phyloP scores from a whole-genome alignment of 305 asterid genomes.

The Stenogyne calaminthoides region DNA sequence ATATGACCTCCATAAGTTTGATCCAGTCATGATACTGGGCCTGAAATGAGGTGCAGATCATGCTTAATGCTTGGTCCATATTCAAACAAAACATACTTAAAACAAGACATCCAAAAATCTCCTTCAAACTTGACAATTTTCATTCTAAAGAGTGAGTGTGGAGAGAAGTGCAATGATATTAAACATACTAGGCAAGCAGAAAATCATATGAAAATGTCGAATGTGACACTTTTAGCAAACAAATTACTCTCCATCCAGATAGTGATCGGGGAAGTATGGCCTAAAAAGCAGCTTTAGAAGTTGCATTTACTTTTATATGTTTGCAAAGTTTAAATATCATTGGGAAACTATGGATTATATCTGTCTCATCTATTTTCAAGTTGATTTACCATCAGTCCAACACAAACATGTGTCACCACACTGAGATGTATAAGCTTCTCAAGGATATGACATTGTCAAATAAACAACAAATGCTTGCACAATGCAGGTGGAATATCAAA shows the following conservation, averaged over 20 bases:
- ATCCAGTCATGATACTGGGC: conserved; percentile 99
- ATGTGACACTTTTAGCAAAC: conserved; percentile 5
- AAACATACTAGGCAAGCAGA: conserved; percentile 25
- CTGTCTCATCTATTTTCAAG: conserved; percentile 10
- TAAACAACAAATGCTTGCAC: conserved; percentile 12
- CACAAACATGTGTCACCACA: no score
- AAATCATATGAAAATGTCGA: conserved; percentile 12
- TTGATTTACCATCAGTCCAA: conserved; percentile 16
- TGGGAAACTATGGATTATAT: conserved; percentile 10
- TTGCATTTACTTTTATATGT: conserved; percentile 1
- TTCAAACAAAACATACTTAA: conserved; percentile 17
- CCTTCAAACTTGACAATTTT: background rate
- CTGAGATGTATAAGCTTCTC: conserved; percentile 28
- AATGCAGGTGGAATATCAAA: conserved; percentile 10
- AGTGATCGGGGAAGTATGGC: conserved; percentile 19
- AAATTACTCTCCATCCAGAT: conserved; percentile 21
- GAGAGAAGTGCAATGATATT: background rate
- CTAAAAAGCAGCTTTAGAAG: conserved; percentile 9
- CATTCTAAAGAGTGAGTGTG: conserved; percentile 1
- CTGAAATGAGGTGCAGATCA: conserved; percentile 46
- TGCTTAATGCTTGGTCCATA: conserved; percentile 18
- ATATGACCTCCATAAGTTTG: conserved; percentile 92
- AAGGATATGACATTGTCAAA: conserved; percentile 17
- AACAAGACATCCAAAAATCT: conserved; percentile 3
- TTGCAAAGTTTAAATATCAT: background rate